A percentile compares a stretch with the other conserved stretches of the same genome.
phyloP scores from a whole-genome alignment of 176 grass and related monocot species.

The Pontederia crassipes region DNA sequence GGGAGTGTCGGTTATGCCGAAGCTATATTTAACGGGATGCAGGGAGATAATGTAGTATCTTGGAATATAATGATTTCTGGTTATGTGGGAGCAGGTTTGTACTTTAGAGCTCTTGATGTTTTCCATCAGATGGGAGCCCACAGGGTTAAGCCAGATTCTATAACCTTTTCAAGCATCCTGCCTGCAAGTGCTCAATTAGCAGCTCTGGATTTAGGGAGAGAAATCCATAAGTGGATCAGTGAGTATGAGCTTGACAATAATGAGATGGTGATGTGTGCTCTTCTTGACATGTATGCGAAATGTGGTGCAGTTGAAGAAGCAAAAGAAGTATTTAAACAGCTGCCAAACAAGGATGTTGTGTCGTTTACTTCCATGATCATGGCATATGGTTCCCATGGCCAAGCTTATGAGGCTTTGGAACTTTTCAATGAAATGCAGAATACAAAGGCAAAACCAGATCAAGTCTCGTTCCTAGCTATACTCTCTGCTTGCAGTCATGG shows the following conservation, averaged over 20 bases:
- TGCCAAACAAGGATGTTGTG: conserved; percentile 10
- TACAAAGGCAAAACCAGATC: conserved; percentile 10
- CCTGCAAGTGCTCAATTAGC: conserved; percentile 18
- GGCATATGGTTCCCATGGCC: conserved; percentile 25
- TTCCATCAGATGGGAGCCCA: conserved; percentile 5
- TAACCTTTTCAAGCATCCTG: conserved; percentile 8
- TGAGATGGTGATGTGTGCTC: conserved; percentile 18
- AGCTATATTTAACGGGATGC: conserved; percentile 12
- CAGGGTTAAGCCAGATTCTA: neutral
- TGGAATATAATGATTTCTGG: conserved; percentile 29
- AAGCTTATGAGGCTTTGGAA: conserved; percentile 6
- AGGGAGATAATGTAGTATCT: conserved; percentile 10
- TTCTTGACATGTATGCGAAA: conserved; percentile 27
- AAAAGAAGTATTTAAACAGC: conserved; percentile 13
- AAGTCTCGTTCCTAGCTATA: conserved; percentile 17
- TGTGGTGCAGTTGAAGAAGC: conserved; percentile 22
- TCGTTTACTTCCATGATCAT: conserved; percentile 29
- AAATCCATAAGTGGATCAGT: conserved; percentile 15
- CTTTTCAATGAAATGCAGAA: conserved; percentile 23
- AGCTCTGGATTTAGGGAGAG: conserved; percentile 17
- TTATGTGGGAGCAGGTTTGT: conserved; percentile 10
- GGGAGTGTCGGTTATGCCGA: neutral
- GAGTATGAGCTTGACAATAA: conserved; percentile 6
- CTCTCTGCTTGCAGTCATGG: conserved; percentile 24
- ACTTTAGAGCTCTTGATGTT: conserved; percentile 16